Percentiles rank a stretch among this genome's conserved stretches.
These are phyloP conservation scores for sweet orange (Citrus sinensis) DNA, from an alignment of 345 rosid genomes.

Conservation along the genomic window DNA sequence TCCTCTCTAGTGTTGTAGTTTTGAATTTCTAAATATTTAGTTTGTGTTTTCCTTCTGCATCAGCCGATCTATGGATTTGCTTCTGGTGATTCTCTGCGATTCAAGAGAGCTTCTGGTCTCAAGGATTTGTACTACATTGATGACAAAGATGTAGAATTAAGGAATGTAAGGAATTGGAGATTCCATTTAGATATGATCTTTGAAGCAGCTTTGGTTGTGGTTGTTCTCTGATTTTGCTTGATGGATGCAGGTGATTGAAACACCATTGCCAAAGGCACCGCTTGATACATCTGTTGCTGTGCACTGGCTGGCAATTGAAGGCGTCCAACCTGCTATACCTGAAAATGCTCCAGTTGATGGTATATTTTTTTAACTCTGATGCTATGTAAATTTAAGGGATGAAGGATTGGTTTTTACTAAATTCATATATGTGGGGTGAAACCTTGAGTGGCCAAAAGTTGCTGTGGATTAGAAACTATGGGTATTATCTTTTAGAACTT, in stretches of 20 bases:
- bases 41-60: conserved; percentile 2
- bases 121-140: conserved; percentile 73
- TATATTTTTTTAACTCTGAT: conserved; percentile 9
- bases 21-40: conserved; percentile 4
- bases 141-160: conserved; percentile 73
- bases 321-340: conserved; percentile 76
- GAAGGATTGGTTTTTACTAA: neutral
- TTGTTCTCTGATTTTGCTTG: conserved; percentile 2
- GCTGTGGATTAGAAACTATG: neutral
- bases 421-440: neutral
- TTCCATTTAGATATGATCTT: neutral
- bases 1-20: neutral
- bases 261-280: conserved; percentile 60
- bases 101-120: conserved; percentile 69
- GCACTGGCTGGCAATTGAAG: conserved; percentile 95
- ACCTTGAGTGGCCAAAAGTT: neutral
- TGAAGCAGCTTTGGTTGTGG: conserved; percentile 19
- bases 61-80: conserved; percentile 71
- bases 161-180: conserved; percentile 41
- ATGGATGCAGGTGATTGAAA: conserved; percentile 54
- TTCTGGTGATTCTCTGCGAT: conserved; percentile 50
- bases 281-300: conserved; percentile 47
- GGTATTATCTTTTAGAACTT: neutral
- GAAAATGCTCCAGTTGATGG: conserved; percentile 72
- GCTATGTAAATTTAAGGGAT: neutral